A percentile compares a stretch with the other conserved stretches of the same genome.
Conservation (phyloP, 129 eudicot genomes). For the Artemisia tridentata region DNA sequence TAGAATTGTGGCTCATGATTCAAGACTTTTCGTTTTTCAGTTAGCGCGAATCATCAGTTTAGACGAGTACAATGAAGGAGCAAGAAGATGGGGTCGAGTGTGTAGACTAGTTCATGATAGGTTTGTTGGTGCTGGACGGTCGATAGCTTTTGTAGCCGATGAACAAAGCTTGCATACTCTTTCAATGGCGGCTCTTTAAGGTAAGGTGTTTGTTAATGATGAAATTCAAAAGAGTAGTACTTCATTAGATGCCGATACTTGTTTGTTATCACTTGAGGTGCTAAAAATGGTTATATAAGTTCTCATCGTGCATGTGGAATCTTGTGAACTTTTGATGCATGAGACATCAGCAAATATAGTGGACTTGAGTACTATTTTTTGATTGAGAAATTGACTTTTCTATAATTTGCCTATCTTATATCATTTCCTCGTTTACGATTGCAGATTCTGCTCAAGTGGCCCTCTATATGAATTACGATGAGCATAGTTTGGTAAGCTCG, state of each 20-base stretch:
- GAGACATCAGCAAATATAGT: no score
- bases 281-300: no score
- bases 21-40: constrained; percentile 58
- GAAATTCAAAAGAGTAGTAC: constrained; percentile 8
- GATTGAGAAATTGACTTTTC: no score
- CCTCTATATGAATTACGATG: no score
- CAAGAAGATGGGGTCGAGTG: constrained; percentile 39
- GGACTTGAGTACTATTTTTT: no score
- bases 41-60: constrained; percentile 29
- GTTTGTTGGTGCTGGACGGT: constrained; percentile 10
- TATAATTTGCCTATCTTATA: no score
- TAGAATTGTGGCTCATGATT: constrained; percentile 14
- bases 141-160: constrained; percentile 4
- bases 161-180: constrained; percentile 37
- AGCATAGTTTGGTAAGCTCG: no score
- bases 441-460: no score
- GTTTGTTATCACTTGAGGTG: background rate
- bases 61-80: background rate
- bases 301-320: no score
- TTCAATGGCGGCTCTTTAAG: constrained; percentile 46
- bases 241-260: background rate
- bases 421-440: no score
- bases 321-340: no score
- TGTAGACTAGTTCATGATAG: constrained; percentile 33
- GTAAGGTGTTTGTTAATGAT: background rate